phyloP scores from a whole-genome alignment of 108 stramenopile genomes.

The Skeletonema tropicum region DNA sequence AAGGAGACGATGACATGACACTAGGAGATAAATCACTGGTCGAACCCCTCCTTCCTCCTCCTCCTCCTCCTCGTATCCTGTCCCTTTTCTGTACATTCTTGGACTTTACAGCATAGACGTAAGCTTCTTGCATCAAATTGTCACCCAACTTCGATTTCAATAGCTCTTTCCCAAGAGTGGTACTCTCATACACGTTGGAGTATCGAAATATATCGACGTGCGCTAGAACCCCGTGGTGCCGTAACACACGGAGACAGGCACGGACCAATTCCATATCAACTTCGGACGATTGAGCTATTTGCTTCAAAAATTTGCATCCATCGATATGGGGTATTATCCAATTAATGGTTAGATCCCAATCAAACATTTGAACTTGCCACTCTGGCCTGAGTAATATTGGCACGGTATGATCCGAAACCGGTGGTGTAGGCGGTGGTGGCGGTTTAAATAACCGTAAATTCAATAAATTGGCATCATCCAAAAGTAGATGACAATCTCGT shows the following conservation, averaged over 20 bases:
- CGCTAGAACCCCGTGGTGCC: slow-evolving; percentile 83
- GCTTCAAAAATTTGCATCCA: slow-evolving; percentile 77
- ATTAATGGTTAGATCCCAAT: slow-evolving; percentile 91
- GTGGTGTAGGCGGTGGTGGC: slow-evolving; percentile 65
- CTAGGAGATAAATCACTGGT: background rate
- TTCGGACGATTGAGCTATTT: slow-evolving; percentile 77
- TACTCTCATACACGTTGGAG: slow-evolving; percentile 88
- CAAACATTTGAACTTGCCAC: slow-evolving; percentile 77
- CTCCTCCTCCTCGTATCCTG: background rate
- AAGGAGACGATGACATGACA: background rate
- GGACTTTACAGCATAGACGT: slow-evolving; percentile 31
- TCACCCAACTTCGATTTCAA: slow-evolving; percentile 26
- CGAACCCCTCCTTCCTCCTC: background rate
- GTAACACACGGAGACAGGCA: slow-evolving; percentile 78
- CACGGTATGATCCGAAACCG: slow-evolving; percentile 77
- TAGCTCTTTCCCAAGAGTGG: slow-evolving; percentile 55
- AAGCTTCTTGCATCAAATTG: slow-evolving; percentile 54
- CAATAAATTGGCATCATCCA: slow-evolving; percentile 72
- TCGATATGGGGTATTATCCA: slow-evolving; percentile 92
- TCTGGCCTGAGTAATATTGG: slow-evolving; percentile 78
- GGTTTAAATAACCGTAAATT: slow-evolving; percentile 78
- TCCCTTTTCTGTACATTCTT: slow-evolving; percentile 12
- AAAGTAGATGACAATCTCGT: slow-evolving; percentile 70
- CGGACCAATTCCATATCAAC: slow-evolving; percentile 91
- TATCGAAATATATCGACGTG: slow-evolving; percentile 90